Percentiles rank a stretch among this genome's conserved stretches.
phyloP scores from a whole-genome alignment of 2,329 filamentous ascomycete genomes.

The Cladosporium sphaerospermum region DNA sequence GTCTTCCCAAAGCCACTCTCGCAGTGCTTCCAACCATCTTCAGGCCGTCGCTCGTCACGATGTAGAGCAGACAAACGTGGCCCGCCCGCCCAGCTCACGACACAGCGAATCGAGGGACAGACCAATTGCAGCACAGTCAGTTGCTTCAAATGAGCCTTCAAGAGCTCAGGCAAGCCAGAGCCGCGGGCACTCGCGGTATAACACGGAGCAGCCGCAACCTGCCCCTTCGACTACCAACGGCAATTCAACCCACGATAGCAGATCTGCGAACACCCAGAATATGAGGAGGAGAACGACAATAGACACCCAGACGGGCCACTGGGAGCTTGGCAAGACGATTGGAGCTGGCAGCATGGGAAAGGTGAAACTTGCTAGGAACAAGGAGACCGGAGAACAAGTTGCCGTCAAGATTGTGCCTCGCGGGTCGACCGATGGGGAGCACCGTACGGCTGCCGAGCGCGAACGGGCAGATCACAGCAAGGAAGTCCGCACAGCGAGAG shows the following conservation, averaged over 20 bases:
- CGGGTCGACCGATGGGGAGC: conserved; percentile 73
- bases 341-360: conserved; percentile 98
- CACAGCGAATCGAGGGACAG: conserved; percentile 61
- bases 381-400: conserved; percentile 87
- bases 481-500: conserved; percentile 87
- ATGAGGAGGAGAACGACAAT: conserved; percentile 68
- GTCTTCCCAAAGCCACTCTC: conserved; percentile 24
- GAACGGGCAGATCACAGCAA: conserved; percentile 94
- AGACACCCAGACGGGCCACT: conserved; percentile 82
- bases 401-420: conserved; percentile 96
- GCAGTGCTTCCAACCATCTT: conserved; percentile 43
- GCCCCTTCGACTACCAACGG: conserved; percentile 20
- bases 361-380: conserved; percentile 88
- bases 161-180: conserved; percentile 38
- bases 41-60: conserved; percentile 58
- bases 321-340: conserved; percentile 93
- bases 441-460: conserved; percentile 63
- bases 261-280: conserved; percentile 26
- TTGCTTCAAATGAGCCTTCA: conserved; percentile 50
- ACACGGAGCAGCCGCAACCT: conserved; percentile 34
- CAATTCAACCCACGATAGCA: conserved; percentile 22
- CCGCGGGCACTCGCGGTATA: conserved; percentile 36
- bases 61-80: conserved; percentile 65
- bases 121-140: conserved; percentile 19
- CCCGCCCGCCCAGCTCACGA: conserved; percentile 47